A percentile compares a stretch with the other conserved stretches of the same genome.
Conservation (phyloP, 352 stramenopile species). For the Pythium scleroteichum region DNA sequence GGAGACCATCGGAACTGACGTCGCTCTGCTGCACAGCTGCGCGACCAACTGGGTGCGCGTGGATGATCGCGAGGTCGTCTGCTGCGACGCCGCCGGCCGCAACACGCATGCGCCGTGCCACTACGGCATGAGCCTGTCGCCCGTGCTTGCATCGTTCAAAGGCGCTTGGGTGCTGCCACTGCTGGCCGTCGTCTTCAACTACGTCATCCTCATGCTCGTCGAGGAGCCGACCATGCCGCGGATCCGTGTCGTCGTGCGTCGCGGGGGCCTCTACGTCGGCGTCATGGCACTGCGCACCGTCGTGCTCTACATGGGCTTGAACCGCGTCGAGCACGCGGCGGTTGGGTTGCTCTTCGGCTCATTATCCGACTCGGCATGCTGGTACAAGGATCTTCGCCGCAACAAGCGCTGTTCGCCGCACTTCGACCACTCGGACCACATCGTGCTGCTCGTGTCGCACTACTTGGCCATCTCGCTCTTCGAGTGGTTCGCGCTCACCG, state of each 20-base stretch:
- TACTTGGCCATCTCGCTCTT: constrained; percentile 74
- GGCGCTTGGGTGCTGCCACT: constrained; percentile 70
- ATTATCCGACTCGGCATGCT: constrained; percentile 38
- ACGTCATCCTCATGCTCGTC: constrained; percentile 61
- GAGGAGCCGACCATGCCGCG: constrained; percentile 48
- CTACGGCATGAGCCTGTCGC: constrained; percentile 59
- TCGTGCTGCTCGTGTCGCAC: constrained; percentile 73
- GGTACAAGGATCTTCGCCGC: constrained; percentile 59
- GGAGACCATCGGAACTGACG: neutral
- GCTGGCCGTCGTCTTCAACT: constrained; percentile 64
- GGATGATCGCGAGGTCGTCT: constrained; percentile 48
- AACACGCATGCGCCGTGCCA: constrained; percentile 54
- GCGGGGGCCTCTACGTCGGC: constrained; percentile 51
- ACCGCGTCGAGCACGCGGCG: constrained; percentile 46
- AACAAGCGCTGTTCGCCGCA: constrained; percentile 46
- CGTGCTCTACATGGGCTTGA: constrained; percentile 67
- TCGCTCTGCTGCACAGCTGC: constrained; percentile 39
- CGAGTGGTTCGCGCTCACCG: constrained; percentile 68
- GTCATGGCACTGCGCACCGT: constrained; percentile 68
- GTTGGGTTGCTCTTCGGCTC: constrained; percentile 41
- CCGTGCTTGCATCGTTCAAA: constrained; percentile 47
- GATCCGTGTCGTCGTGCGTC: constrained; percentile 56
- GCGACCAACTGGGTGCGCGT: constrained; percentile 66
- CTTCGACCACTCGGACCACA: constrained; percentile 83
- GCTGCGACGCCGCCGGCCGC: constrained; percentile 41